Percentiles rank a stretch among this genome's conserved stretches.
These are phyloP conservation scores for Taiozyma onychis DNA, from an alignment of 1,139 yeast genomes.

Conservation along the genomic window DNA sequence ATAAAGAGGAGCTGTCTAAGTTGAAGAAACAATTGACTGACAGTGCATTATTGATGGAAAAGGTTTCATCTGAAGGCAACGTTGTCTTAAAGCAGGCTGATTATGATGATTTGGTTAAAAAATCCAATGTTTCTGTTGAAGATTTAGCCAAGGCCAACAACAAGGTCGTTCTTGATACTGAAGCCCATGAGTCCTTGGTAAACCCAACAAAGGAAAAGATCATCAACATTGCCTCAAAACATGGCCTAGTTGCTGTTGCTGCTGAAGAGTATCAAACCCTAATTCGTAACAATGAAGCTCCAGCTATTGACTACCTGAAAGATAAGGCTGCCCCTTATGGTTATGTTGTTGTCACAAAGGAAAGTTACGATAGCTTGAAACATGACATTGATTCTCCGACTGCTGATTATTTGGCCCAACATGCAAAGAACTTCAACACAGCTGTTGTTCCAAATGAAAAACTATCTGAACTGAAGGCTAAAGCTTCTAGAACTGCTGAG, in stretches of 20 bases:
- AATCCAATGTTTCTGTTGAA: slow-evolving; percentile 17
- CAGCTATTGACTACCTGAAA: slow-evolving; percentile 23
- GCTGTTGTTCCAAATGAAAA: slow-evolving; percentile 23
- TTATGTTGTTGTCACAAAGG: slow-evolving; percentile 22
- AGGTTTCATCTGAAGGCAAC: slow-evolving; percentile 24
- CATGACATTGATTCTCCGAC: slow-evolving; percentile 6
- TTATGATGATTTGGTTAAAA: slow-evolving; percentile 24
- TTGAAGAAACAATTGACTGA: slow-evolving; percentile 20
- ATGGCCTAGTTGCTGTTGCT: slow-evolving; percentile 25
- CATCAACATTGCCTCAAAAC: slow-evolving; percentile 17
- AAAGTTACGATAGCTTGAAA: slow-evolving; percentile 19
- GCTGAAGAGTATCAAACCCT: slow-evolving; percentile 27
- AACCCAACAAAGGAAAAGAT: slow-evolving; percentile 16
- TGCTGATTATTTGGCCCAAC: slow-evolving; percentile 13
- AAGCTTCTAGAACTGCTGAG: slow-evolving; percentile 7
- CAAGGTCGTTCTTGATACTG: slow-evolving; percentile 13
- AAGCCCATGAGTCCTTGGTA: slow-evolving; percentile 19
- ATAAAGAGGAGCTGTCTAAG: slow-evolving; percentile 22
- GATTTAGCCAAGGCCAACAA: slow-evolving; percentile 9
- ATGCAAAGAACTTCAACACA: slow-evolving; percentile 20
- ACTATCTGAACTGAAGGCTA: slow-evolving; percentile 13
- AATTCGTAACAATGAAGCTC: slow-evolving; percentile 23
- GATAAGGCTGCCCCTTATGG: slow-evolving; percentile 23
- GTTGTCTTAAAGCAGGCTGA: slow-evolving; percentile 27
- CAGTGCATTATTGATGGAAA: slow-evolving; percentile 20